These are phyloP conservation scores for Rhodofomes roseus DNA, from an alignment of 1,284 basidiomycete genomes.

Conservation along the genomic window DNA sequence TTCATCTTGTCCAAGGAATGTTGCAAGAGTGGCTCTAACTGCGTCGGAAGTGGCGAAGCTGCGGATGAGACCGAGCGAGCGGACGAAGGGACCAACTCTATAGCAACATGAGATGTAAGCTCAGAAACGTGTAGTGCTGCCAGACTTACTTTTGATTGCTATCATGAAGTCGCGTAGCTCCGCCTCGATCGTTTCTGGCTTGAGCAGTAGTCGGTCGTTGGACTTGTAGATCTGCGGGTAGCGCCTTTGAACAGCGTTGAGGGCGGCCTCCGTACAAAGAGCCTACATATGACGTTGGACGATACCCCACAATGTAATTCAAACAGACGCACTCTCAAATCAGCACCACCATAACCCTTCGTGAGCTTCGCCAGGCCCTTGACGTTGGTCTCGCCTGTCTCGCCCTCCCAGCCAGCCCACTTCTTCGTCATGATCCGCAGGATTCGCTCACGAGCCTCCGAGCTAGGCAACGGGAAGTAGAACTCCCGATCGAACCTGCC, in stretches of 20 bases:
- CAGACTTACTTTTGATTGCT: conserved; percentile 88
- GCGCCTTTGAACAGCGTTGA: conserved; percentile 93
- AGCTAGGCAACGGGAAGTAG: conserved; percentile 90
- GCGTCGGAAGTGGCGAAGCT: conserved; percentile 81
- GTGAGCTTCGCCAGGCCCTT: conserved; percentile 84
- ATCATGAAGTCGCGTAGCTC: conserved; percentile 96
- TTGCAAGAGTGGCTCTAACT: conserved; percentile 81
- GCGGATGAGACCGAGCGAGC: conserved; percentile 86
- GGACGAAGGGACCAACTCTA: conserved; percentile 92
- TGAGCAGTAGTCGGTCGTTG: conserved; percentile 79
- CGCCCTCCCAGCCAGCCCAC: conserved; percentile 84
- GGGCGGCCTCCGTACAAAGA: conserved; percentile 91
- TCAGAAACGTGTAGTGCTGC: background rate
- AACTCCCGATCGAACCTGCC: conserved; percentile 98
- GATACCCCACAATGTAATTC: no score
- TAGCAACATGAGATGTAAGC: conserved; percentile 2
- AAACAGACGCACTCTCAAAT: conserved; percentile 71
- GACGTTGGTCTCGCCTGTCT: conserved; percentile 52
- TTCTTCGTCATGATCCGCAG: conserved; percentile 88
- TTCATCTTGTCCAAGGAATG: conserved; percentile 72
- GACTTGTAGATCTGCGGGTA: conserved; percentile 99
- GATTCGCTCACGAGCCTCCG: conserved; percentile 86
- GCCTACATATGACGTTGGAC: conserved; percentile 41
- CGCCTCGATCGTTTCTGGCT: conserved; percentile 85
- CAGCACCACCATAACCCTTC: conserved; percentile 98